Conservation (phyloP, 163 green algal species). For the Scenedesmus sp. region DNA sequence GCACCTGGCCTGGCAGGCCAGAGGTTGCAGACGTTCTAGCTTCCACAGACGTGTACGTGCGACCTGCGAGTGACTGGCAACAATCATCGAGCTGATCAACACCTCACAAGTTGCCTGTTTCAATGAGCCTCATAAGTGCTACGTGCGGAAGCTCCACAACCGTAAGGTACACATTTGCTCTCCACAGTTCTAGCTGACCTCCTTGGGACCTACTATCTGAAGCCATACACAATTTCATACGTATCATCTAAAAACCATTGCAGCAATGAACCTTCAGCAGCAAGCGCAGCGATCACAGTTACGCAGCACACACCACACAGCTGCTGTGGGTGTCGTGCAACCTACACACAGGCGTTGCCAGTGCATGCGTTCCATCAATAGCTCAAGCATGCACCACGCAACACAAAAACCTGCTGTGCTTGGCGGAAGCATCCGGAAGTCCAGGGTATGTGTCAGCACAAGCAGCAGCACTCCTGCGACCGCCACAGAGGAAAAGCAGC, state of each 20-base stretch:
- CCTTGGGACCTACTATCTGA: background rate
- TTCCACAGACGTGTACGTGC: background rate
- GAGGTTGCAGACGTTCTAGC: background rate
- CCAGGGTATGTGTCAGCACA: constrained; percentile 1
- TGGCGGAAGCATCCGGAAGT: background rate
- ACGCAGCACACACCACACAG: background rate
- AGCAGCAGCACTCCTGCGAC: background rate
- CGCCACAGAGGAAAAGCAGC: background rate
- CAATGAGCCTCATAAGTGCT: background rate
- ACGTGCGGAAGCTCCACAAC: too few species aligned
- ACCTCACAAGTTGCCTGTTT: background rate
- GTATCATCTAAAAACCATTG: background rate
- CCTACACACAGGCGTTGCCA: background rate
- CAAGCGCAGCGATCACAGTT: background rate
- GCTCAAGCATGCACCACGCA: background rate
- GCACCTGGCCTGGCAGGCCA: background rate
- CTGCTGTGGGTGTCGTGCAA: background rate
- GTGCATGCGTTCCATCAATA: background rate
- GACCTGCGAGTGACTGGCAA: too few species aligned
- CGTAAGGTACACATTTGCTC: too few species aligned
- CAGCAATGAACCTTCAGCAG: background rate
- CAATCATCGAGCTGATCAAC: background rate
- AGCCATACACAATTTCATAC: background rate
- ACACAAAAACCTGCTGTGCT: background rate
- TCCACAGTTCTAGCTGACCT: background rate